These are phyloP conservation scores for Pilatotrama ljubarskyi DNA, from an alignment of 768 basidiomycete species.

Conservation along the genomic window DNA sequence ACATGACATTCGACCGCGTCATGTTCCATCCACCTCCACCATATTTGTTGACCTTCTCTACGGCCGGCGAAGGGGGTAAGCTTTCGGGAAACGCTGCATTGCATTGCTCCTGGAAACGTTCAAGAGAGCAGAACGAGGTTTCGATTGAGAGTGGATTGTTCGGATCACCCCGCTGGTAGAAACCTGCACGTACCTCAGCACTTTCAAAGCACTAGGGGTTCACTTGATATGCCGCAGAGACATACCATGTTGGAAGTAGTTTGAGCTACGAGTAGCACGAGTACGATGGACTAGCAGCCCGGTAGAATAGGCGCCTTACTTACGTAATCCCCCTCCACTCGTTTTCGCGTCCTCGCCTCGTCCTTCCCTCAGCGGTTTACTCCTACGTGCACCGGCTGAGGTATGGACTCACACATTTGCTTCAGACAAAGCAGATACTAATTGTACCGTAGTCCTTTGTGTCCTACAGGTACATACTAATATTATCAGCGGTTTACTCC, in stretches of 20 bases:
- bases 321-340: too few relatives aligned
- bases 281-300: too few relatives aligned
- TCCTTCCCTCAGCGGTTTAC: too few relatives aligned
- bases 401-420: too few relatives aligned
- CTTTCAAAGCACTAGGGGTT: background rate
- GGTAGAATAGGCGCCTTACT: too few relatives aligned
- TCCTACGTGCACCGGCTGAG: too few relatives aligned
- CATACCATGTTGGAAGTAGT: constrained; percentile 51
- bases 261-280: too few relatives aligned
- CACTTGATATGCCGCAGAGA: background rate
- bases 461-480: too few relatives aligned
- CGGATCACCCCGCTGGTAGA: constrained; percentile 50
- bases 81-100: constrained; percentile 41
- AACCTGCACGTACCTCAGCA: constrained; percentile 31
- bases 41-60: constrained; percentile 48
- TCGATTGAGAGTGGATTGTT: constrained; percentile 48
- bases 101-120: constrained; percentile 47
- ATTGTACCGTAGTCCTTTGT: too few relatives aligned
- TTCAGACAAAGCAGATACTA: too few relatives aligned
- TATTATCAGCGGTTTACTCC: too few relatives aligned
- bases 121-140: constrained; percentile 46
- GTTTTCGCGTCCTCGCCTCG: too few relatives aligned
- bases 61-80: constrained; percentile 42
- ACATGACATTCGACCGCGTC: constrained; percentile 49
- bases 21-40: constrained; percentile 55